phyloP scores from a whole-genome alignment of 176 grass and related monocot genomes.

The Phoenix dactylifera region DNA sequence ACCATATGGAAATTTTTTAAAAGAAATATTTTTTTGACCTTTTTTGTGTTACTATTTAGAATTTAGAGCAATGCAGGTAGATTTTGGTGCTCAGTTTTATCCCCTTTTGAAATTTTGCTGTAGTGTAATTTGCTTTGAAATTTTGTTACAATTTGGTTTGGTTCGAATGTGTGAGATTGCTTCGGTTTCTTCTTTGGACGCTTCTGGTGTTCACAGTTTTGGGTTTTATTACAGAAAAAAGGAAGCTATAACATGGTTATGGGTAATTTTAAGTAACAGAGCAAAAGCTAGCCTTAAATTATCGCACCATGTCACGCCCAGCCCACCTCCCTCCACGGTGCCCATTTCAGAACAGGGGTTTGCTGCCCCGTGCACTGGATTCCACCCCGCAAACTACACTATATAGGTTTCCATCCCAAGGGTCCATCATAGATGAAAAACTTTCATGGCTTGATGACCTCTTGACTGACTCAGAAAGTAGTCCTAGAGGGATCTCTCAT shows the following conservation, averaged over 20 bases:
- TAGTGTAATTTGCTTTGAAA: too few species aligned
- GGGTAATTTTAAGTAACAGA: too few species aligned
- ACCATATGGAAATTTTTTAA: too few species aligned
- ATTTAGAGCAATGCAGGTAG: too few species aligned
- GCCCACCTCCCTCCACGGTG: conserved; percentile 82
- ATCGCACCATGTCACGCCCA: conserved; percentile 56
- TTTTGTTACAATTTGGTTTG: too few species aligned
- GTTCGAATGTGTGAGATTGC: too few species aligned
- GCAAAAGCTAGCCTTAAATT: not conserved
- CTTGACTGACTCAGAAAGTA: conserved; percentile 44
- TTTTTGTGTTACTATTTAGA: too few species aligned
- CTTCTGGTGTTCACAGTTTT: conserved; percentile 1
- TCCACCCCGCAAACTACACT: conserved; percentile 31
- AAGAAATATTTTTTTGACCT: too few species aligned
- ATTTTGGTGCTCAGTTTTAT: too few species aligned
- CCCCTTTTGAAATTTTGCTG: too few species aligned
- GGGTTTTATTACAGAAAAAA: not conserved
- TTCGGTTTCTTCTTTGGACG: too few species aligned
- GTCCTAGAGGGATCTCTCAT: conserved; percentile 32
- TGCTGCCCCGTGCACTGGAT: conserved; percentile 19
- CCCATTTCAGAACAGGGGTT: conserved; percentile 31
- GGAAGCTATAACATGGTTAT: not conserved
- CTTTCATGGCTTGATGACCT: conserved; percentile 83
- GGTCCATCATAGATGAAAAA: conserved; percentile 34
- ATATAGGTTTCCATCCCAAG: conserved; percentile 40